These are phyloP conservation scores for Psidium friedrichsthalianum DNA, from an alignment of 345 rosid genomes.

Conservation along the genomic window DNA sequence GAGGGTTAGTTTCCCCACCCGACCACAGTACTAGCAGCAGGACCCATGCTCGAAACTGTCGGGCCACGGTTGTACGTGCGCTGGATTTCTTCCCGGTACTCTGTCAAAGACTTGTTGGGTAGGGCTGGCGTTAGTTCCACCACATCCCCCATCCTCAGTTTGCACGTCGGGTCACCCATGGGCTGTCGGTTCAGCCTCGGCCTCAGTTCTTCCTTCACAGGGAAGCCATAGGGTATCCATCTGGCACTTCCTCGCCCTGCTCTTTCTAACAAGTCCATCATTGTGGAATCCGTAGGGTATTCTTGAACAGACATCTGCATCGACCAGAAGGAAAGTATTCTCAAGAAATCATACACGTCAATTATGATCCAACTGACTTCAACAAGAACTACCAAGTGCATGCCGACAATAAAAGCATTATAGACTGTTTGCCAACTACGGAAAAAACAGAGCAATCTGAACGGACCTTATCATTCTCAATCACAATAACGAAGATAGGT, in stretches of 20 bases:
- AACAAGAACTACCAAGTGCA: background rate
- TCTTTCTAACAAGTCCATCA: constrained; percentile 62
- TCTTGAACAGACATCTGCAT: constrained; percentile 97
- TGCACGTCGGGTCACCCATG: constrained; percentile 45
- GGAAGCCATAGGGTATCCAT: constrained; percentile 62
- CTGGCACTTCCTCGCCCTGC: constrained; percentile 56
- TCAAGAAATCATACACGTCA: background rate
- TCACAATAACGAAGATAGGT: constrained; percentile 68
- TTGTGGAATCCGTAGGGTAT: constrained; percentile 51
- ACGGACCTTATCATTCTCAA: constrained; percentile 80
- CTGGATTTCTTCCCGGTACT: constrained; percentile 87
- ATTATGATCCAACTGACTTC: background rate
- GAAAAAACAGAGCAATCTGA: background rate
- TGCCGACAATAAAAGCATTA: background rate
- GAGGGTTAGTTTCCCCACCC: background rate
- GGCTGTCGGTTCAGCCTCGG: constrained; percentile 71
- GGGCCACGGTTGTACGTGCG: constrained; percentile 71
- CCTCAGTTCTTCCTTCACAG: constrained; percentile 73
- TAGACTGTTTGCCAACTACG: background rate
- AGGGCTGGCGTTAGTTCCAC: constrained; percentile 86
- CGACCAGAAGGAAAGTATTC: background rate
- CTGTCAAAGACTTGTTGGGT: constrained; percentile 68
- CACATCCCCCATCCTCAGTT: constrained; percentile 90
- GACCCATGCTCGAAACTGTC: background rate
- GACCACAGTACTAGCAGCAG: background rate